A percentile compares a stretch with the other conserved stretches of the same genome.
Evolutionary conservation across 1,284 basidiomycete genomes (phyloP).

Genomic region (Pyrrhoderma noxium): DNA sequence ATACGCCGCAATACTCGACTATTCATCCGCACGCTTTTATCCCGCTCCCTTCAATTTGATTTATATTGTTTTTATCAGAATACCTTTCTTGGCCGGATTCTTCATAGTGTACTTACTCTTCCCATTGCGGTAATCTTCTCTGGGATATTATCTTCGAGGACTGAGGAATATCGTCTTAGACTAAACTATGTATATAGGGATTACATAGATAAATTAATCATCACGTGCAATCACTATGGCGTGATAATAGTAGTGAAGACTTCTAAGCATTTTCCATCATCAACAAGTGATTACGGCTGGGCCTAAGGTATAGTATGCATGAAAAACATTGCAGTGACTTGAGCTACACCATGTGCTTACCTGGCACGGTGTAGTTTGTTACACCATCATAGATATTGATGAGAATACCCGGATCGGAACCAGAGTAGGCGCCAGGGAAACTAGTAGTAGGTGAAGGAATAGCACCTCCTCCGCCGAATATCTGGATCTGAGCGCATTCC

Average conservation of each 20-base stretch:
- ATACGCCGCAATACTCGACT: conserved; percentile 32
- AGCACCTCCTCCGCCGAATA: conserved; percentile 41
- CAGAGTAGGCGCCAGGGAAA: conserved; percentile 42
- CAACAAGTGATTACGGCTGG: conserved; percentile 8
- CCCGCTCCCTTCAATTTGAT: conserved; percentile 46
- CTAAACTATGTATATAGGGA: not conserved
- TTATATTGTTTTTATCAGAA: conserved; percentile 24
- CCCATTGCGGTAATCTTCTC: too few relatives aligned
- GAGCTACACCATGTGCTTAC: not conserved
- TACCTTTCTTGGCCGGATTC: too few relatives aligned
- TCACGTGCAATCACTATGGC: too few relatives aligned
- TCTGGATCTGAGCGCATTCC: conserved; percentile 43
- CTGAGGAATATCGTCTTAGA: too few relatives aligned
- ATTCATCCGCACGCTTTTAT: conserved; percentile 36
- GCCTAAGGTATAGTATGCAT: not conserved
- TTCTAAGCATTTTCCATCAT: conserved; percentile 7
- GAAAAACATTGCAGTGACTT: not conserved
- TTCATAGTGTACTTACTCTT: too few relatives aligned
- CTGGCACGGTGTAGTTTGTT: conserved; percentile 12
- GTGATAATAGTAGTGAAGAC: too few relatives aligned
- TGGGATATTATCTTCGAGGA: too few relatives aligned
- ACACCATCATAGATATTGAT: conserved; percentile 36
- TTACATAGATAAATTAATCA: not conserved
- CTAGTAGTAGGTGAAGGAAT: conserved; percentile 37
- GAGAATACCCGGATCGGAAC: conserved; percentile 28